Percentiles rank a stretch among this genome's conserved stretches.
These are phyloP conservation scores for Cutaneotrichosporon sp. DNA, from an alignment of 1,284 basidiomycete species.

Conservation along the genomic window DNA sequence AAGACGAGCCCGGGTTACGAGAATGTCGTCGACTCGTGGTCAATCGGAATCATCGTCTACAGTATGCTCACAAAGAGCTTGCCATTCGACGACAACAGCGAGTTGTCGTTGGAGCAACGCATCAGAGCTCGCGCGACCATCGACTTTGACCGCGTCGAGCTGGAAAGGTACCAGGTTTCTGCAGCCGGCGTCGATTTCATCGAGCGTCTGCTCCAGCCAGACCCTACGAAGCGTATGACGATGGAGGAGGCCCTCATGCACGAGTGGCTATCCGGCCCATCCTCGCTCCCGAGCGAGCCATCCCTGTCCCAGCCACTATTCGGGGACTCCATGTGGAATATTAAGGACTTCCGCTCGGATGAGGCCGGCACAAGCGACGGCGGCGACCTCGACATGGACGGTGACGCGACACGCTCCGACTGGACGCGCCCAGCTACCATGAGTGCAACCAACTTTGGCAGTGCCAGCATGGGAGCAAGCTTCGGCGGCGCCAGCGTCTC, in stretches of 20 bases:
- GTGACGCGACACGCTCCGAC: not conserved
- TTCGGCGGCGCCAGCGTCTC: constrained; percentile 5
- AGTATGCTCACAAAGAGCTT: constrained; percentile 57
- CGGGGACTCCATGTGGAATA: constrained; percentile 45
- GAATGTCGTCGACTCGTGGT: constrained; percentile 86
- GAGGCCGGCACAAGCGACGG: constrained; percentile 18
- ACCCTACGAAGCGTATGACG: constrained; percentile 62
- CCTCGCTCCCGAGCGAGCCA: constrained; percentile 32
- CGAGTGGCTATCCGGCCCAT: constrained; percentile 61
- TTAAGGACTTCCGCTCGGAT: constrained; percentile 39
- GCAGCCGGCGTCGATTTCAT: constrained; percentile 58
- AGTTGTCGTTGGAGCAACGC: constrained; percentile 50
- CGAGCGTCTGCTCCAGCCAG: constrained; percentile 56
- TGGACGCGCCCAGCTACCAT: constrained; percentile 40
- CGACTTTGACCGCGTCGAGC: constrained; percentile 62
- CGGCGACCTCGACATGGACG: constrained; percentile 21
- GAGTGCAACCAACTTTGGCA: constrained; percentile 42
- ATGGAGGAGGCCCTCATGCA: constrained; percentile 63
- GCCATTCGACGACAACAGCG: constrained; percentile 52
- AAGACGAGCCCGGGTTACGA: constrained; percentile 67
- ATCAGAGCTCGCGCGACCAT: constrained; percentile 62
- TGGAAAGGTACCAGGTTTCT: constrained; percentile 45
- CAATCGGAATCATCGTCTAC: constrained; percentile 85
- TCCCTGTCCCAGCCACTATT: constrained; percentile 37
- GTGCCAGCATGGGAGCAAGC: constrained; percentile 11